A percentile compares a stretch with the other conserved stretches of the same genome.
Conservation (phyloP, 371 early-diverging fungal genomes). For the Actinomucor elegans region DNA sequence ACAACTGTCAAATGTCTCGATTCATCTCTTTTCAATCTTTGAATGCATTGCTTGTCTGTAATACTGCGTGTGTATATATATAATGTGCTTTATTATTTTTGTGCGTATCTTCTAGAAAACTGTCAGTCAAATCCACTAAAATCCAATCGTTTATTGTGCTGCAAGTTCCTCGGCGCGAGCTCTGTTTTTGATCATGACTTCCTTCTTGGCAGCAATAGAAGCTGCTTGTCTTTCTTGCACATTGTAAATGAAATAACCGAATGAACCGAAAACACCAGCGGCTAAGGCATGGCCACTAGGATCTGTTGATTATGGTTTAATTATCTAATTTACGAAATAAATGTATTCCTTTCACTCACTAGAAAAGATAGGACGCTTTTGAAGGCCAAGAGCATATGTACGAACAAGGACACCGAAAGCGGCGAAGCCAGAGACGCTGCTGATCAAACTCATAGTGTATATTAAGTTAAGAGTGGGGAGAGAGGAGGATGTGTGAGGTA, state of each 20-base stretch:
- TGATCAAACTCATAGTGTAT: slow-evolving; percentile 40
- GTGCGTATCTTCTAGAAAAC: no score
- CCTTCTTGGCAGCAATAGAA: slow-evolving; percentile 48
- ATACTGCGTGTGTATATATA: neutral
- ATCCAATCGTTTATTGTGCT: slow-evolving; percentile 19
- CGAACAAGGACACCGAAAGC: slow-evolving; percentile 55
- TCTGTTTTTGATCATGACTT: slow-evolving; percentile 45
- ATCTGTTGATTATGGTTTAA: slow-evolving; percentile 18
- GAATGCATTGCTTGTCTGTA: no score
- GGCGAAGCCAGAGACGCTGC: slow-evolving; percentile 53
- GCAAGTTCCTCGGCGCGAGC: slow-evolving; percentile 50
- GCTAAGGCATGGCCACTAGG: slow-evolving; percentile 39
- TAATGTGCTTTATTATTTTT: slow-evolving; percentile 1
- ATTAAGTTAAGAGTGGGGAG: slow-evolving; percentile 9
- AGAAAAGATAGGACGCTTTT: slow-evolving; percentile 49
- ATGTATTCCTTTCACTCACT: slow-evolving; percentile 26
- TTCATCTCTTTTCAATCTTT: no score
- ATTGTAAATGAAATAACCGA: slow-evolving; percentile 42
- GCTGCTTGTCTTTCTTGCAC: slow-evolving; percentile 44
- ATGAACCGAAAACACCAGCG: slow-evolving; percentile 46
- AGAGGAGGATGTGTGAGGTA: slow-evolving; percentile 1
- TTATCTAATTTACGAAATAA: neutral
- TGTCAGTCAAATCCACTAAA: no score
- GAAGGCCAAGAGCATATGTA: slow-evolving; percentile 52
- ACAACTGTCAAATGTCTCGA: no score